Evolutionary conservation across 331 rosid genomes (phyloP).

Genomic region (Dryas integrifolia): DNA sequence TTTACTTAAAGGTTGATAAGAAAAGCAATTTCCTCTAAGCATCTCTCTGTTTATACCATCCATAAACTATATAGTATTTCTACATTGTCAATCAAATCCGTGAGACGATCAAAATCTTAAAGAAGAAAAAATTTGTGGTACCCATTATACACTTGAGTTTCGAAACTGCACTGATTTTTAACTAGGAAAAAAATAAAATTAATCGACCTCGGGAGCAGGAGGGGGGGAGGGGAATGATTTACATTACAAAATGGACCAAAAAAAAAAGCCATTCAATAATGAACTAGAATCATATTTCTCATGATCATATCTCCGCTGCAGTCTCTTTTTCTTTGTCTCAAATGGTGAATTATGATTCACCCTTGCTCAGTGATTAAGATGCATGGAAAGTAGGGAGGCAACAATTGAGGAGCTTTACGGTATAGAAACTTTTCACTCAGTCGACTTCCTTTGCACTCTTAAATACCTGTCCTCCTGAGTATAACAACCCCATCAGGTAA

Average conservation of each 20-base stretch:
- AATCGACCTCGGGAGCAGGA: background rate
- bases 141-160: constrained; percentile 11
- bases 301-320: constrained; percentile 6
- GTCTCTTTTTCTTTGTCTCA: constrained; percentile 27
- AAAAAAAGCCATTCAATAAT: background rate
- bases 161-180: background rate
- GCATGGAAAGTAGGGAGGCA: constrained; percentile 9
- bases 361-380: constrained; percentile 20
- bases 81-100: background rate
- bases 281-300: background rate
- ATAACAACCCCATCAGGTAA: constrained; percentile 46
- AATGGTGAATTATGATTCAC: constrained; percentile 5
- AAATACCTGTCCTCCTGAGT: constrained; percentile 38
- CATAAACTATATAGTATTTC: background rate
- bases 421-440: constrained; percentile 10
- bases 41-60: background rate
- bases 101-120: background rate
- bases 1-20: no score
- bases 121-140: background rate
- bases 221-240: constrained; percentile 15
- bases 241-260: constrained; percentile 29
- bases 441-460: constrained; percentile 45
- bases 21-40: background rate
- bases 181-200: background rate
- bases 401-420: background rate